A percentile compares a stretch with the other conserved stretches of the same genome.
Conservation (phyloP, 345 rosid genomes). For the Trapa incisa region DNA sequence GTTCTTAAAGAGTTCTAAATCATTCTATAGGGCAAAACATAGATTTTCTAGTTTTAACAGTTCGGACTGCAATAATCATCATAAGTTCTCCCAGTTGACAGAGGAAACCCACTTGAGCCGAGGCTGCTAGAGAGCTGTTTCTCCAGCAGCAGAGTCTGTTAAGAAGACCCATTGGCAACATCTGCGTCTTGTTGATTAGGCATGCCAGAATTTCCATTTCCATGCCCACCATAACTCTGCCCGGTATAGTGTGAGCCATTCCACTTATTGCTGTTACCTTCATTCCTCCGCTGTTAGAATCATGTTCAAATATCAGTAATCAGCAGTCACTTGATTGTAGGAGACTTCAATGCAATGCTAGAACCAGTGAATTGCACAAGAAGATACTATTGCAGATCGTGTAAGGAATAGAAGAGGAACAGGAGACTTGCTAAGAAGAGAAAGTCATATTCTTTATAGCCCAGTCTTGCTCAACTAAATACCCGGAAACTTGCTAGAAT, state of each 20-base stretch:
- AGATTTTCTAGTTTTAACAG: not conserved
- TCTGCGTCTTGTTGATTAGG: conserved; percentile 41
- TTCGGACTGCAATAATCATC: not conserved
- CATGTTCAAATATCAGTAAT: not conserved
- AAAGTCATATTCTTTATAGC: not conserved
- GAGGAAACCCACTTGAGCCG: not conserved
- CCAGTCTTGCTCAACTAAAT: not conserved
- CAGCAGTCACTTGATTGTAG: not conserved
- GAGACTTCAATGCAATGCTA: not conserved
- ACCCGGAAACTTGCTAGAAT: no score
- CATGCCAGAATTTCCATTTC: conserved; percentile 46
- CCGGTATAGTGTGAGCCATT: conserved; percentile 59
- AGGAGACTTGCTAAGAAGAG: not conserved
- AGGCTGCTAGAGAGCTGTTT: not conserved
- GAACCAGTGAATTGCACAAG: not conserved
- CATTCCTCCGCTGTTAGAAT: conserved; percentile 62
- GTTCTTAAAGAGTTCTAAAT: conserved; percentile 1
- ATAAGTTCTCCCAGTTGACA: not conserved
- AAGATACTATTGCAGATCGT: not conserved
- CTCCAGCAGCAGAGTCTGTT: not conserved
- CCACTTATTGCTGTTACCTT: conserved; percentile 47
- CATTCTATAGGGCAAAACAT: conserved; percentile 1
- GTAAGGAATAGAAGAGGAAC: not conserved
- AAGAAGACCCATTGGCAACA: conserved; percentile 64
- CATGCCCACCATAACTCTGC: conserved; percentile 17